A percentile compares a stretch with the other conserved stretches of the same genome.
These are phyloP conservation scores for Chaetomium strumarium DNA, from an alignment of 2,329 filamentous ascomycete species.

Conservation along the genomic window DNA sequence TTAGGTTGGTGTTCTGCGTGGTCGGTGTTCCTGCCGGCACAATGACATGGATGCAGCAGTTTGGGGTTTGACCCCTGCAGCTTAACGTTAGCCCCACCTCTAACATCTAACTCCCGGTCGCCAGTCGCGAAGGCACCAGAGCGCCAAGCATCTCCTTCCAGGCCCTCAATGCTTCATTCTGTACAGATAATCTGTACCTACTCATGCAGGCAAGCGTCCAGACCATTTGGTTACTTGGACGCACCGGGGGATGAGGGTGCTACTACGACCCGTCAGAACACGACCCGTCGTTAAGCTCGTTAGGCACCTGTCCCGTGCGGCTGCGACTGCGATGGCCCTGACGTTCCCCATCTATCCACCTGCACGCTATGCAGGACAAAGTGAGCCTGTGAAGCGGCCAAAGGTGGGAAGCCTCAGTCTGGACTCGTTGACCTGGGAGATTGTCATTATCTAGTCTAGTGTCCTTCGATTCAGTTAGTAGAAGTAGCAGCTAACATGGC, in stretches of 20 bases:
- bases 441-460: conserved; percentile 31
- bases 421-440: background rate
- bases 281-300: background rate
- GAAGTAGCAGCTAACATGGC: background rate
- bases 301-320: background rate
- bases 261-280: conserved; percentile 3
- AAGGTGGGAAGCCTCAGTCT: conserved; percentile 39
- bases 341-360: conserved; percentile 64
- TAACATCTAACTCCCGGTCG: too few species aligned
- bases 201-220: conserved; percentile 11
- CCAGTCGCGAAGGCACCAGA: background rate
- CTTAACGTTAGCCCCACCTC: background rate
- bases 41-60: background rate
- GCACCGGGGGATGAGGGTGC: conserved; percentile 8
- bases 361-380: conserved; percentile 59
- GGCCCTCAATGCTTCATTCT: background rate
- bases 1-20: background rate
- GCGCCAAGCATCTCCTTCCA: conserved; percentile 11
- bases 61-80: background rate
- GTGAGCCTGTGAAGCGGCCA: conserved; percentile 67
- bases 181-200: too few species aligned
- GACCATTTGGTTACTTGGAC: conserved; percentile 1
- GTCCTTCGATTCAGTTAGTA: background rate
- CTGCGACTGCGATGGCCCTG: conserved; percentile 9
- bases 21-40: background rate